phyloP scores from a whole-genome alignment of 345 rosid species.

The Mangifera indica region DNA sequence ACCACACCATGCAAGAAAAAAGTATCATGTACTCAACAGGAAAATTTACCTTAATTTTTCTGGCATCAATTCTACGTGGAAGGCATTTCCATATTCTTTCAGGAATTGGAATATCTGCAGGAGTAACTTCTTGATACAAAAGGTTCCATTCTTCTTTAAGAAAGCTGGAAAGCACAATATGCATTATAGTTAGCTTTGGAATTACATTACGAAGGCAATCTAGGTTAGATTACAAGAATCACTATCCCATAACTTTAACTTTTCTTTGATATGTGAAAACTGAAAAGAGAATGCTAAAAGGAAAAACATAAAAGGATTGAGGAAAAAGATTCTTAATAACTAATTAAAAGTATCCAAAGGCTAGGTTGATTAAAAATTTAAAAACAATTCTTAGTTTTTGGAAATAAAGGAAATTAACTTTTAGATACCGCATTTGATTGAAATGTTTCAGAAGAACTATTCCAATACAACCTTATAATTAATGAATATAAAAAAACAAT shows the following conservation, averaged over 20 bases:
- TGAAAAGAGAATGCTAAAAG: not conserved
- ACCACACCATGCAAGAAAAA: not conserved
- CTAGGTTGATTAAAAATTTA: too few relatives aligned
- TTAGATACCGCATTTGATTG: too few relatives aligned
- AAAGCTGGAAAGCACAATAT: constrained; percentile 45
- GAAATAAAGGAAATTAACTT: too few relatives aligned
- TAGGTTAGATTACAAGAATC: not conserved
- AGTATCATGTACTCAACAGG: not conserved
- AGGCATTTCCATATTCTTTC: constrained; percentile 60
- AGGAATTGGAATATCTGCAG: constrained; percentile 53
- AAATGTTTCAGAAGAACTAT: too few relatives aligned
- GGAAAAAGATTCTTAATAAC: not conserved
- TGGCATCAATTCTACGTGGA: constrained; percentile 53
- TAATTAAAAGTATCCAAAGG: not conserved
- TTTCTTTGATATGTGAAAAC: not conserved
- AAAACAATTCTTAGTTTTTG: too few relatives aligned
- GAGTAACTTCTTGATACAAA: constrained; percentile 49
- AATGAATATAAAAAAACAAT: not conserved
- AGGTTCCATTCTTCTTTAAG: constrained; percentile 78
- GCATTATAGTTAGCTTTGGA: not conserved
- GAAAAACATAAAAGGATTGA: constrained; percentile 1
- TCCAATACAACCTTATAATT: not conserved
- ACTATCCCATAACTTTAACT: not conserved
- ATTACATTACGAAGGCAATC: constrained; percentile 14
- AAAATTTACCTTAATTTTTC: constrained; percentile 44